Evolutionary conservation across 768 basidiomycete genomes (phyloP), one percentile per base, ranked within the genome.

Genomic region (Rhizopogon roseolus): DNA sequence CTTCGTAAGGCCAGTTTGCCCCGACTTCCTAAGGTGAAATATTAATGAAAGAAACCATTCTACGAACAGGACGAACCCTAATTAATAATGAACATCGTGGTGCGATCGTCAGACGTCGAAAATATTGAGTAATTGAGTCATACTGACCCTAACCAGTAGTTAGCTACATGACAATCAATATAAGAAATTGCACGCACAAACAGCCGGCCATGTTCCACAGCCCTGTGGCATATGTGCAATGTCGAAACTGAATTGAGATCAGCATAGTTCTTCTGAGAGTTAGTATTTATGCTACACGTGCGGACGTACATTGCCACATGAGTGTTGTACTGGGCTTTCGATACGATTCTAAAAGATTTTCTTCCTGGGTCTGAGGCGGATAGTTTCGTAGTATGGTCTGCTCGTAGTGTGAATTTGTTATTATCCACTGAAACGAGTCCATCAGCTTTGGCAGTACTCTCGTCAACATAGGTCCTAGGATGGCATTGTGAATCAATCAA

Each of bases 381-480:
- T 8, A 76, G 63, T 6, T 58, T 55, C 10, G 74, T 72, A 14
- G 57, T 64, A 40, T 64, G 28, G 39, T 75, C 73, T 4, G 70
- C 66, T 1, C 68, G 62, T 19, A 74, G 52, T 13, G 60, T 66
- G 13, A 73, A 62, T 4, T 59, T 55, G 57, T 80, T 71, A 14
- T 73, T 75, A 14, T 73, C 74, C 3, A 83, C 73, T 55, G 71
- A 85, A 3, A 83, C 85, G 46, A 90, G 63, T 59, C 87, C 85
- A 46, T 76, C 64, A 11, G 70, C 66, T 25, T 71, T 55, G 0
- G 87, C 86, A 0, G 81, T 82, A 2, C 66, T 64, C 52, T 76
- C 66, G 55, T 62, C 57, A 52, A 81, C 75, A 54, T 80, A 81
- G 54, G 74, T 72, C 37, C 74, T 78, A 45, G 38, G 2, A 19